These are phyloP conservation scores for Akebia trifoliata DNA, from an alignment of 164 flowering plant species.

Conservation along the genomic window DNA sequence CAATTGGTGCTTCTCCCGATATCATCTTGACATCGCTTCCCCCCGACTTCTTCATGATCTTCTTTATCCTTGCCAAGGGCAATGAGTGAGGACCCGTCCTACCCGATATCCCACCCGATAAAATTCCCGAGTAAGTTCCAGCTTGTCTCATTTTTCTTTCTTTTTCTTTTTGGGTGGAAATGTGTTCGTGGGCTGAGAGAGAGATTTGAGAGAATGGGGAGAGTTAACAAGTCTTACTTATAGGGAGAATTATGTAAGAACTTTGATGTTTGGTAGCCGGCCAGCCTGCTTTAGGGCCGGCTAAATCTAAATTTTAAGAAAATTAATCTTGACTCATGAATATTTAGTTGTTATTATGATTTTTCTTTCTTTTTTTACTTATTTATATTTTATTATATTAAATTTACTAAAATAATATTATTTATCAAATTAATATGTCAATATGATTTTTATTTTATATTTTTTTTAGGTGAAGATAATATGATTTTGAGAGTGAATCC, in stretches of 20 bases:
- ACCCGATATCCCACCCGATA: conserved; percentile 35
- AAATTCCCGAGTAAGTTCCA: conserved; percentile 42
- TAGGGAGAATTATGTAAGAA: no score
- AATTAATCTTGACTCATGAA: no score
- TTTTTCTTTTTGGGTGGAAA: neutral
- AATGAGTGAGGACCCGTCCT: conserved; percentile 52
- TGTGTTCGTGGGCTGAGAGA: neutral
- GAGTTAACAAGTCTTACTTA: neutral
- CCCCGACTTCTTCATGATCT: conserved; percentile 71
- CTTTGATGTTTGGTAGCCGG: conserved; percentile 15
- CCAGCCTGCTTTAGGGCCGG: conserved; percentile 31
- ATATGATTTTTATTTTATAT: no score
- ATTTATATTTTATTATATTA: no score
- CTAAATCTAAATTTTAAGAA: conserved; percentile 1
- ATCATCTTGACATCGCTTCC: conserved; percentile 76
- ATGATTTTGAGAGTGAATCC: no score
- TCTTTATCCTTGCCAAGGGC: conserved; percentile 76
- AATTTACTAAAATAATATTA: no score
- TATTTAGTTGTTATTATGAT: no score
- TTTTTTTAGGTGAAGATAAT: no score
- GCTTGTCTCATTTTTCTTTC: conserved; percentile 44
- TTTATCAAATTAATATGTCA: no score
- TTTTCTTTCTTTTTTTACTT: no score
- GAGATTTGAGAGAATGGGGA: neutral
- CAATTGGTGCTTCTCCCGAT: conserved; percentile 69